Percentiles rank a stretch among this genome's conserved stretches.
phyloP scores from a whole-genome alignment of 23 red algal species.

The Chondrus crispus region DNA sequence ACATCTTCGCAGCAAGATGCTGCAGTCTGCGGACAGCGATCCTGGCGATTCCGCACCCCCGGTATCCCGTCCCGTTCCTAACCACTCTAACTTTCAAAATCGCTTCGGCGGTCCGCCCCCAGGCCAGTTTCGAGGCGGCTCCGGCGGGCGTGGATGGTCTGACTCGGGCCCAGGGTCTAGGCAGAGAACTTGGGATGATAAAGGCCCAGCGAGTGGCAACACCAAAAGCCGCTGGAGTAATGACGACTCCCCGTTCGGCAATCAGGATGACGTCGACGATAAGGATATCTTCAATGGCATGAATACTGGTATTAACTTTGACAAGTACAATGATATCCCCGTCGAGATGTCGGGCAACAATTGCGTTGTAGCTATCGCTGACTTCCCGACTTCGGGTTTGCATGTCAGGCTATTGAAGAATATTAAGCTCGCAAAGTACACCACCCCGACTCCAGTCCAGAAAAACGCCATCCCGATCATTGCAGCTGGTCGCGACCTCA shows the following conservation, averaged over 20 bases:
- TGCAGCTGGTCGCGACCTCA: slow-evolving; percentile 80
- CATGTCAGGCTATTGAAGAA: slow-evolving; percentile 86
- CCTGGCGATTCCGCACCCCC: neutral
- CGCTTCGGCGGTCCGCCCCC: neutral
- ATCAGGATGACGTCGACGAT: slow-evolving; percentile 44
- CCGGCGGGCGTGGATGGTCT: neutral
- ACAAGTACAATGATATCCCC: slow-evolving; percentile 99
- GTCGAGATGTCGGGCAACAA: slow-evolving; percentile 90
- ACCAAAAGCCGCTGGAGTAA: slow-evolving; percentile 36
- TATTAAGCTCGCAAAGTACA: slow-evolving; percentile 87
- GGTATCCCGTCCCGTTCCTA: too few relatives aligned
- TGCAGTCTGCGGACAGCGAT: neutral
- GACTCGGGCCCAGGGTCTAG: neutral
- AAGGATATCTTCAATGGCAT: slow-evolving; percentile 71
- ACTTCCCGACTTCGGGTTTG: slow-evolving; percentile 73
- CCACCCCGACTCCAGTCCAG: slow-evolving; percentile 93
- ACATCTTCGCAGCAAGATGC: slow-evolving; percentile 52
- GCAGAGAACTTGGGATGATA: slow-evolving; percentile 63
- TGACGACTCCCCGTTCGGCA: slow-evolving; percentile 64
- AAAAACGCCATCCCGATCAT: slow-evolving; percentile 92
- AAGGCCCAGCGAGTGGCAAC: slow-evolving; percentile 14
- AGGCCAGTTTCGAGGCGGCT: neutral
- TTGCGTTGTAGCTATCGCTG: slow-evolving; percentile 51
- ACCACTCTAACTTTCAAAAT: too few relatives aligned
- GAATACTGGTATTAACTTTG: slow-evolving; percentile 99